Evolutionary conservation across 2,329 filamentous ascomycete species (phyloP), one percentile per base, ranked within the genome.

Genomic region (Magnaporthales sp.): DNA sequence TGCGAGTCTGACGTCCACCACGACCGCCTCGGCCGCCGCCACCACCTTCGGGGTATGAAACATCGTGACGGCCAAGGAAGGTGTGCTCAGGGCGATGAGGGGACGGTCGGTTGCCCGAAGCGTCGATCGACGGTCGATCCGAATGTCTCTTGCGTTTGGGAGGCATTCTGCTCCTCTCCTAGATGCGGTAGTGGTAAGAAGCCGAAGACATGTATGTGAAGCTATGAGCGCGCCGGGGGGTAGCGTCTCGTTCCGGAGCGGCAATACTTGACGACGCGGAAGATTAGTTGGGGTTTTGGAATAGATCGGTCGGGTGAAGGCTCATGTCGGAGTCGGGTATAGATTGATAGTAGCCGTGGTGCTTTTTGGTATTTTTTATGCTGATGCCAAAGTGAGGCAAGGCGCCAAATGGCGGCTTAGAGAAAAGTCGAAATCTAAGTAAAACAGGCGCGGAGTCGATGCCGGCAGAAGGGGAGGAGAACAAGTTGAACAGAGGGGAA

Each of bases 51-150:
- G 73, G 70, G 64, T 76, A 75, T 70, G 83, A 81, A 76, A 83
- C 77, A 66, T 89, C 86, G 74, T 88, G 84, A 69, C 87, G 85
- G 60, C 79, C 84, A 66, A 87, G 73, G 54, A 77, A 73, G 7
- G 83, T 83, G 71, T 88, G 84, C 65, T 80, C 81, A 62, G 87
- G 86, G 38, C 86, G 84, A 76, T 89, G 86, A 65, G 88, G 87
- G 64, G 87, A 84, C 24, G 86, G 86, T 68, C 87, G 81, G 69
- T 77, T 77, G 67, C 78, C 80, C 63, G 79, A 79, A 65, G 73
- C 69, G 67, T 87, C 84, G 69, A 77, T 76, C 68, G 78, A 77
- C 65, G 76, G 76, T 70, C 84, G 79, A 63, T 86, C 83, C n/a
- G 65, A 68, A 73, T 79, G 78, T 75, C 84, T 82, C 81, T 87